Evolutionary conservation across 768 basidiomycete species (phyloP), one percentile per base, ranked within the genome.

Genomic region (Termitomyces bulborhizus): DNA sequence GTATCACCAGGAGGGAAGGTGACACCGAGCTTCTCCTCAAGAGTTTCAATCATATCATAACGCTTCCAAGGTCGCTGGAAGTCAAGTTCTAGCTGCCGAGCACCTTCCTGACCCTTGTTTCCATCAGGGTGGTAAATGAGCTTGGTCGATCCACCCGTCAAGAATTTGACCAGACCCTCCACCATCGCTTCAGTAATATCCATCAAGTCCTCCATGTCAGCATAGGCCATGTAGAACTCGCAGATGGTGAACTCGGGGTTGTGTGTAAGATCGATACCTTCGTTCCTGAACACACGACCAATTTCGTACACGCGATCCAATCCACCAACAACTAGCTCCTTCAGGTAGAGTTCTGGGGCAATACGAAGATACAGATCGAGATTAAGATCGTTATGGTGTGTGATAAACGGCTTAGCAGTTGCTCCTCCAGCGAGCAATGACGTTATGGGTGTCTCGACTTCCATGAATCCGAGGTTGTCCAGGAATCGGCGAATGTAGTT

Each of bases 211-310:
- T 92, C 88, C 94, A 96, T 95, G 70, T 98, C 97, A 56, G 97
- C 97, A 64, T 98, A 98, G 31, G 97, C 96, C 96, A 99, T 98
- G 68, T 98, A 99, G 73, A 99, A 98, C 75, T 99, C 96, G 80
- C 96, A 98, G 73, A 98, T 96, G 5, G 93, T 91, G 76, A 98
- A 98, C 70, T 99, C 97, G 62, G 97, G 97, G 72, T 99, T 99
- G 71, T 99, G 97, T 16, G 97, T 99, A 61, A 99, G 75, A 73
- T 99, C 97, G 66, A 99, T 99, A 31, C 95, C 91, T 69, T 99
- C 97, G 71, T 98, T 99, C 46, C 97, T 79, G 82, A 98, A 99
- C 12, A 98, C 94, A 41, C 96, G 86, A 2, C 96, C 97, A 59
- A 99, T 98, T 73, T 99, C 97, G 71, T 93, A 99, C 12, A 99